Conservation (phyloP, 805 yeast genomes). For the Hanseniaspora meyeri region DNA sequence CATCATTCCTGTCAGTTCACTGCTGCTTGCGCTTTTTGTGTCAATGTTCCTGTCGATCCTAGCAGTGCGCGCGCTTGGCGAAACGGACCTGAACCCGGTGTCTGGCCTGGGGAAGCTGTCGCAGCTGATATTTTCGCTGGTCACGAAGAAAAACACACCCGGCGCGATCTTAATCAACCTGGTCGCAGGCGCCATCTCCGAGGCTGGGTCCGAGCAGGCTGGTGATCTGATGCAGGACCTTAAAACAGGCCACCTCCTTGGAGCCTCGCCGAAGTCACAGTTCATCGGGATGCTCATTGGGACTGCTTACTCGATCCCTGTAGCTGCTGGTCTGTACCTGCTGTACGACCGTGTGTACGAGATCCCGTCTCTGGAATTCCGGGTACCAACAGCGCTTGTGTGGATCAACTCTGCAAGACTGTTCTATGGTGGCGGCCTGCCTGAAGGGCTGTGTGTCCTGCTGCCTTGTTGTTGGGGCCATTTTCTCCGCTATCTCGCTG, state of each 20-base stretch:
- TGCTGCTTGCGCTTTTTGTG: conserved; percentile 52
- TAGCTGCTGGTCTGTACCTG: conserved; percentile 71
- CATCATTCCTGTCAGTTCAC: conserved; percentile 58
- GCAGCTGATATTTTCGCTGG: conserved; percentile 72
- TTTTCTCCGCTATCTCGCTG: conserved; percentile 60
- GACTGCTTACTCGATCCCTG: conserved; percentile 65
- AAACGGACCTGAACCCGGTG: conserved; percentile 92
- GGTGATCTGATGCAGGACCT: conserved; percentile 96
- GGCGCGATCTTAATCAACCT: conserved; percentile 74
- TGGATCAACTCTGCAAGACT: conserved; percentile 95
- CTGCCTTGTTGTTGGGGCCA: conserved; percentile 47
- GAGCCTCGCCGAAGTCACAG: conserved; percentile 88
- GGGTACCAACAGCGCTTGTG: conserved; percentile 89
- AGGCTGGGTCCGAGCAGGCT: conserved; percentile 98
- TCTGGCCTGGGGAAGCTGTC: conserved; percentile 93
- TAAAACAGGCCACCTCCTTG: conserved; percentile 82
- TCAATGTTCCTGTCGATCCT: conserved; percentile 71
- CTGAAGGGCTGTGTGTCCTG: conserved; percentile 59
- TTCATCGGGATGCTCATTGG: conserved; percentile 84
- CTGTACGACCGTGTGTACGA: conserved; percentile 71
- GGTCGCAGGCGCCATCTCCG: conserved; percentile 94
- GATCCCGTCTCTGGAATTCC: conserved; percentile 68
- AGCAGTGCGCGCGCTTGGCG: conserved; percentile 91
- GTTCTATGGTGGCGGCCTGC: conserved; percentile 83
- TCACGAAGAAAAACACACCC: conserved; percentile 63